phyloP scores from a whole-genome alignment of 1,284 basidiomycete species.

The Ganoderma resinaceum region DNA sequence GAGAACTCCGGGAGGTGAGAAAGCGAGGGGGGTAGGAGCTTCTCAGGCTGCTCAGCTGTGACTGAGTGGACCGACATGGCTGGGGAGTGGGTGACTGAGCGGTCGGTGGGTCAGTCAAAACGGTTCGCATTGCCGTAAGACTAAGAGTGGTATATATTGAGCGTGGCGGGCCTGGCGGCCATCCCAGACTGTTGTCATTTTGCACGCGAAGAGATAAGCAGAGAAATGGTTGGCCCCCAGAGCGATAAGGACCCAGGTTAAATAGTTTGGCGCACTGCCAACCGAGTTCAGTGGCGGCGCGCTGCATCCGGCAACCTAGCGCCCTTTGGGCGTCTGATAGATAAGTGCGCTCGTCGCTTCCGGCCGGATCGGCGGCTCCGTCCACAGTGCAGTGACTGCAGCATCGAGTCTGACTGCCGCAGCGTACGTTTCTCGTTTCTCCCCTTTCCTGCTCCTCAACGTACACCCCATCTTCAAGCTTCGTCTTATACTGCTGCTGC shows the following conservation, averaged over 20 bases:
- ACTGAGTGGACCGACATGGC: conserved; percentile 41
- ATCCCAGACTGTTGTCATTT: background rate
- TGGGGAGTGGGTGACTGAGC: conserved; percentile 2
- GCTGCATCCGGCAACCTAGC: background rate
- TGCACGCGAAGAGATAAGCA: background rate
- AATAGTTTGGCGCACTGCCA: background rate
- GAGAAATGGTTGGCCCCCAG: background rate
- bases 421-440: background rate
- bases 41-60: conserved; percentile 38
- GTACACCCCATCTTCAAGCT: background rate
- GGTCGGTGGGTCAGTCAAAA: background rate
- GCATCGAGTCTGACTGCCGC: no score
- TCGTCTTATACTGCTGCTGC: background rate
- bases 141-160: background rate
- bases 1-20: conserved; percentile 8
- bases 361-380: background rate
- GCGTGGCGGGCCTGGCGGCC: background rate
- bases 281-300: background rate
- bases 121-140: background rate
- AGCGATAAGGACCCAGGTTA: background rate
- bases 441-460: background rate
- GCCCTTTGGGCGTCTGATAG: background rate
- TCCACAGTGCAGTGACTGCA: background rate
- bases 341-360: background rate
- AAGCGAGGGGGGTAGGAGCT: conserved; percentile 23